A percentile compares a stretch with the other conserved stretches of the same genome.
phyloP scores from a whole-genome alignment of 441 rosid species.

The Populus hybrid region DNA sequence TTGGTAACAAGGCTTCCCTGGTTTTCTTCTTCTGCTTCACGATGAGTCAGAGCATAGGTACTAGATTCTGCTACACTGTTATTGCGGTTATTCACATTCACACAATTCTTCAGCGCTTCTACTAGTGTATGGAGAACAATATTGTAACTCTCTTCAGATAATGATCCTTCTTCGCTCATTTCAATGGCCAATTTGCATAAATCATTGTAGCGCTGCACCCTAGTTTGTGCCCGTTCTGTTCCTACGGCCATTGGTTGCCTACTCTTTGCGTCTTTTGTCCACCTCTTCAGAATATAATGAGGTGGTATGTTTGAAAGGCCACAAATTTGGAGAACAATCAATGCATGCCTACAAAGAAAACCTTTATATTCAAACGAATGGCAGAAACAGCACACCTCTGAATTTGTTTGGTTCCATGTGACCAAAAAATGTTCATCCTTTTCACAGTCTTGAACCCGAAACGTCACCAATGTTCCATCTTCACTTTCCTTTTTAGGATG shows the following conservation, averaged over 20 bases:
- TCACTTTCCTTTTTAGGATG: conserved; percentile 74
- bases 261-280: conserved; percentile 80
- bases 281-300: conserved; percentile 66
- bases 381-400: conserved; percentile 68
- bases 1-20: conserved; percentile 50
- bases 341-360: conserved; percentile 81
- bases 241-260: conserved; percentile 44
- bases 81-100: conserved; percentile 50
- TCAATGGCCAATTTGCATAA: conserved; percentile 65
- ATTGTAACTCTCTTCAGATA: conserved; percentile 63
- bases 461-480: conserved; percentile 51
- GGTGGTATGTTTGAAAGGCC: conserved; percentile 69
- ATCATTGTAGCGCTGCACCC: conserved; percentile 66
- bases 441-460: conserved; percentile 76
- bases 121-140: conserved; percentile 59
- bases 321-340: conserved; percentile 78
- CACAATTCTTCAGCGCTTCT: conserved; percentile 64
- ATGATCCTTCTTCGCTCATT: conserved; percentile 74
- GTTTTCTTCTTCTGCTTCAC: conserved; percentile 62
- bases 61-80: conserved; percentile 56
- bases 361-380: conserved; percentile 73
- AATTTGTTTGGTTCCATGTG: conserved; percentile 61
- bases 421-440: conserved; percentile 60
- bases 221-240: conserved; percentile 49
- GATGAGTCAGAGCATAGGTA: conserved; percentile 44